Conservation (phyloP, 352 stramenopile species). For the Phytophthora colocasiae region DNA sequence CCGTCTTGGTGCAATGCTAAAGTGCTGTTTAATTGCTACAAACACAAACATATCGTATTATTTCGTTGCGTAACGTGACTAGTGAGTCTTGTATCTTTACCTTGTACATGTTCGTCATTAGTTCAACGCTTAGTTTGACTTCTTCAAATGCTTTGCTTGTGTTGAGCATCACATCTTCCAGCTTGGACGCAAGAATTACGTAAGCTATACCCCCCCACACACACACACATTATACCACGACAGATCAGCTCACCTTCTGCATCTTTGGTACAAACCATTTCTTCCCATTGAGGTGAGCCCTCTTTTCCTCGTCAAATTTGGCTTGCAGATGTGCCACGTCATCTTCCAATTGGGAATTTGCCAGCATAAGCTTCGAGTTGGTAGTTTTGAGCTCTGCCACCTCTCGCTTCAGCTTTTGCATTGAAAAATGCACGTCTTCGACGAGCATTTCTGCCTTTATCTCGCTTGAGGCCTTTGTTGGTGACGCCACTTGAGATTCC, state of each 20-base stretch:
- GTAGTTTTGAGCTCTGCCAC: constrained; percentile 61
- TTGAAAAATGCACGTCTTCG: constrained; percentile 70
- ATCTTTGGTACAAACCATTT: constrained; percentile 76
- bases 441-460: constrained; percentile 23
- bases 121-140: constrained; percentile 84
- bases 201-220: neutral
- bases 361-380: constrained; percentile 65
- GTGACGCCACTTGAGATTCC: constrained; percentile 17
- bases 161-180: constrained; percentile 70
- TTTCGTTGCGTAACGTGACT: neutral
- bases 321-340: constrained; percentile 67
- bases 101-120: constrained; percentile 92
- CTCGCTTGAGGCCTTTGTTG: constrained; percentile 5
- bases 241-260: constrained; percentile 49
- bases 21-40: constrained; percentile 54
- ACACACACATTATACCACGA: neutral
- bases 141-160: constrained; percentile 72
- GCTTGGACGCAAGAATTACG: constrained; percentile 20
- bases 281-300: constrained; percentile 68
- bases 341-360: constrained; percentile 83
- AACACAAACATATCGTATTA: neutral
- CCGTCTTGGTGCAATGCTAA: constrained; percentile 58
- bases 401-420: constrained; percentile 83
- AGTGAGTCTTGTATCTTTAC: constrained; percentile 12
- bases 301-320: constrained; percentile 77